These are phyloP conservation scores for Leptodontidium sp. DNA, from an alignment of 2,329 filamentous ascomycete species.

Conservation along the genomic window DNA sequence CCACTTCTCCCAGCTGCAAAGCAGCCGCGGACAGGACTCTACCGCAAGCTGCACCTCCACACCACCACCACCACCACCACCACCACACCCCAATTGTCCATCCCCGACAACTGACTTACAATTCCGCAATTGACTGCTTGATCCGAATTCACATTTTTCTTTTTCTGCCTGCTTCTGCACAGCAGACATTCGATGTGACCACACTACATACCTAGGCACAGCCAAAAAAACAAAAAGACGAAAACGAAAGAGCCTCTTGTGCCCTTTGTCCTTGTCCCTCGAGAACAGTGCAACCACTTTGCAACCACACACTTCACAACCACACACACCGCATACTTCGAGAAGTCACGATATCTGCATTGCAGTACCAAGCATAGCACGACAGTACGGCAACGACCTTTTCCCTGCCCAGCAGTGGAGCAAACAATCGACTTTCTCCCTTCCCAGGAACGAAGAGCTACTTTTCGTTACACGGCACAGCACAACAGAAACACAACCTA, in stretches of 20 bases:
- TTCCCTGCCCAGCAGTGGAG: background rate
- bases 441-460: background rate
- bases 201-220: background rate
- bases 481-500: background rate
- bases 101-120: background rate
- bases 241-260: background rate
- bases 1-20: background rate
- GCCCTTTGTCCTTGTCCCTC: background rate
- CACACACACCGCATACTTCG: background rate
- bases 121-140: background rate
- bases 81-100: background rate
- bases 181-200: slow-evolving; percentile 14
- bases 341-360: slow-evolving; percentile 14
- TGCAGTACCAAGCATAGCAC: slow-evolving; percentile 5
- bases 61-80: background rate
- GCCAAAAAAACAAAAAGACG: background rate
- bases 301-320: background rate
- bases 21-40: slow-evolving; percentile 14
- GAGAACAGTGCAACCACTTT: background rate
- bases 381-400: background rate
- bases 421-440: background rate
- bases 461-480: background rate
- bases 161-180: background rate
- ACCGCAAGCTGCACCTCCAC: background rate
- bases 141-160: background rate